Evolutionary conservation across 306 rosid species (phyloP).

Genomic region (Parietaria judaica): DNA sequence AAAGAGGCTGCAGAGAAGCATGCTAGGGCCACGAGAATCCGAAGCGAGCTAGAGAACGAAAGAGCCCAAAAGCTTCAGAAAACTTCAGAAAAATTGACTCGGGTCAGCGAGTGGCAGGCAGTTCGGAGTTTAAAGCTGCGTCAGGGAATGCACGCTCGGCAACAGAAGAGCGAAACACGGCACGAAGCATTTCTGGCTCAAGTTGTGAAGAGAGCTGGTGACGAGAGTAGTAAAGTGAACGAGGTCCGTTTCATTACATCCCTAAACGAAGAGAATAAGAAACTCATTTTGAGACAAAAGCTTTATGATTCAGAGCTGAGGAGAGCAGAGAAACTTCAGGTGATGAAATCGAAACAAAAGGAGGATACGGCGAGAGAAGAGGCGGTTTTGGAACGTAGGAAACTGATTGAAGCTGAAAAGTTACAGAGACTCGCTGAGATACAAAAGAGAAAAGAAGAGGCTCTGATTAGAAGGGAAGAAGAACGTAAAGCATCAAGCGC

Average conservation of each 20-base stretch:
- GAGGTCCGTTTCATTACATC: slow-evolving; percentile 97
- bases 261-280: slow-evolving; percentile 90
- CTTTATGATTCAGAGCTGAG: slow-evolving; percentile 96
- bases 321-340: slow-evolving; percentile 98
- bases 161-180: slow-evolving; percentile 90
- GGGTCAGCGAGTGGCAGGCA: slow-evolving; percentile 91
- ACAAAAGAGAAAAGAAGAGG: slow-evolving; percentile 95
- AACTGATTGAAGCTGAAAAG: slow-evolving; percentile 93
- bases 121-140: slow-evolving; percentile 86
- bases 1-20: slow-evolving; percentile 94
- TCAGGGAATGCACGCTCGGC: slow-evolving; percentile 97
- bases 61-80: slow-evolving; percentile 96
- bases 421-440: slow-evolving; percentile 97
- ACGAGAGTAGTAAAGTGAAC: slow-evolving; percentile 96
- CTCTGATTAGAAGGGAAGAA: slow-evolving; percentile 92
- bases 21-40: slow-evolving; percentile 93
- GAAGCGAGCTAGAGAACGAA: slow-evolving; percentile 87
- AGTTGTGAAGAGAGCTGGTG: slow-evolving; percentile 97
- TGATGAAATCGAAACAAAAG: slow-evolving; percentile 85
- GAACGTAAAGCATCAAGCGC: slow-evolving; percentile 99
- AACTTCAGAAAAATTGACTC: slow-evolving; percentile 72
- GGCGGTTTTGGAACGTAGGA: slow-evolving; percentile 91
- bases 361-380: slow-evolving; percentile 98
- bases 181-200: slow-evolving; percentile 98
- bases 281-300: slow-evolving; percentile 78